phyloP scores from a whole-genome alignment of 2,329 filamentous ascomycete genomes.

The Talaromyces rugulosus region DNA sequence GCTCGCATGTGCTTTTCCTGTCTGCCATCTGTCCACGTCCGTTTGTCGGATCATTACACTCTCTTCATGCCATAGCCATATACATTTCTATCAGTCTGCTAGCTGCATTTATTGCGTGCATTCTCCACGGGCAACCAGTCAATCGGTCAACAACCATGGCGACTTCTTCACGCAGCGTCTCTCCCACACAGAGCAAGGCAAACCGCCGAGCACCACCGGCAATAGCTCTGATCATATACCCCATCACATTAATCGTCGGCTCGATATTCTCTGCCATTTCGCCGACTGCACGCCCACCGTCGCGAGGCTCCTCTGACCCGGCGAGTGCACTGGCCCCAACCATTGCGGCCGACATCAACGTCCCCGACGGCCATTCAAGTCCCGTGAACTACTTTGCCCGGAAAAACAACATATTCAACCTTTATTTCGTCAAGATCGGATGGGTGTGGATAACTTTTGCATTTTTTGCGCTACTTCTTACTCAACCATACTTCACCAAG shows the following conservation, averaged over 20 bases:
- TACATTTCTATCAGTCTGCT: neutral
- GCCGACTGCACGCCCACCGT: slow-evolving; percentile 58
- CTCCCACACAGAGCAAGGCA: slow-evolving; percentile 1
- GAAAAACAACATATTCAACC: slow-evolving; percentile 89
- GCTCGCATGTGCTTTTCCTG: neutral
- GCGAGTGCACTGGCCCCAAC: slow-evolving; percentile 7
- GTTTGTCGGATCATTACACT: neutral
- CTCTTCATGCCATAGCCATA: neutral
- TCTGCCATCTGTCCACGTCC: neutral
- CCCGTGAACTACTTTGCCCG: slow-evolving; percentile 74
- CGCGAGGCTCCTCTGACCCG: neutral
- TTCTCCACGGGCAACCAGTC: neutral
- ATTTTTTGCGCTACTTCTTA: slow-evolving; percentile 65
- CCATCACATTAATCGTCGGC: slow-evolving; percentile 72
- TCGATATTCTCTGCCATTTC: slow-evolving; percentile 76
- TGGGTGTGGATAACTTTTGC: slow-evolving; percentile 86
- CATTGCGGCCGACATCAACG: slow-evolving; percentile 4
- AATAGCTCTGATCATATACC: slow-evolving; percentile 66
- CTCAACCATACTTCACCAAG: slow-evolving; percentile 57
- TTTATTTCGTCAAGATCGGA: slow-evolving; percentile 89
- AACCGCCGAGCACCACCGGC: slow-evolving; percentile 49
- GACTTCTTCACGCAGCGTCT: slow-evolving; percentile 6
- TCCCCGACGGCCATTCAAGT: slow-evolving; percentile 5
- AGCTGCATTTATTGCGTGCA: neutral
- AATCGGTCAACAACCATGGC: neutral